Evolutionary conservation across 768 basidiomycete species (phyloP), one percentile per base, ranked within the genome.

Genomic region (Lyophyllum atratum): DNA sequence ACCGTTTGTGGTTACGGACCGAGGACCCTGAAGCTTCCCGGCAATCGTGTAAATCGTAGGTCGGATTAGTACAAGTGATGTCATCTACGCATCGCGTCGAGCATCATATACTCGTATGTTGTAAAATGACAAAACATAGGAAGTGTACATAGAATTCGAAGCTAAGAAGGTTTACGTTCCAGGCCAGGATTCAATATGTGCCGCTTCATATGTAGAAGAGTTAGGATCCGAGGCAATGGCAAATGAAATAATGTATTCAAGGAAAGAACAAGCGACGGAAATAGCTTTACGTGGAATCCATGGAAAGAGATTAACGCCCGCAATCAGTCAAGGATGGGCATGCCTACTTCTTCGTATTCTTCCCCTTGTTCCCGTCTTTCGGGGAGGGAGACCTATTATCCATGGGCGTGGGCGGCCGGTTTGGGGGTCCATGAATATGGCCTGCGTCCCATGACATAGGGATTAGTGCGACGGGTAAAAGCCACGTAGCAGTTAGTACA

Each of bases 401-500:
- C 15, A 28, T 39, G 2, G 57, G 43, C 14, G 46, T 48, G 47
- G 33, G 46, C 28, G 58, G 62, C 17, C 49, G 49, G 15, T 11
- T 42, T 17, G 39, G 52, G 2, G 76, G 75, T 4, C 76, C 71
- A 39, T 71, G 71, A 44, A 76, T 75, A 54, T 71, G 68, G 6
- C 75, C 77, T n/a, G 74, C 77, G 47, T 90, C 84, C 89, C 90
- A 90, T 2, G 87, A 77, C 61, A 87, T 83, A 5, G 92, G 90
- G 29, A 93, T 78, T 51, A 93, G 74, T 5, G 88, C 84, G 26
- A 92, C 81, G 17, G 91, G 89, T 19, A 92, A 73, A 43, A 93
- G 69, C 92, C 92, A 93, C 14, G 91, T 90, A 29, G 92, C 92
- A 9, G 86, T 89, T 59, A 93, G 70, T 46, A 89, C 85, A n/a